These are phyloP conservation scores for Termitomyces sp. DNA, from an alignment of 768 basidiomycete species.

Conservation along the genomic window DNA sequence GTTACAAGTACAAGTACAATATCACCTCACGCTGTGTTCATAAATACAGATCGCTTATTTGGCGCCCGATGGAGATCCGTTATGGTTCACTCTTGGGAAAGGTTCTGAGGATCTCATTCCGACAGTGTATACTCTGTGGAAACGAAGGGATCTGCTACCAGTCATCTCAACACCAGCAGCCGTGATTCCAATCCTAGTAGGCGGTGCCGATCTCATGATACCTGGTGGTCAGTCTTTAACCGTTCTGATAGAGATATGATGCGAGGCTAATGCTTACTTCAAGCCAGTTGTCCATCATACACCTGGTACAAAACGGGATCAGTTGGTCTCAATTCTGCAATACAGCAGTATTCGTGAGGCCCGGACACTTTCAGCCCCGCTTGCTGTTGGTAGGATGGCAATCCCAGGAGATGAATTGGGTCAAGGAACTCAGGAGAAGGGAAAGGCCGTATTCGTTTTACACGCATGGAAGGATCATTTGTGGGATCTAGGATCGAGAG, in stretches of 20 bases:
- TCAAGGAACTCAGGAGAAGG: slow-evolving; percentile 45
- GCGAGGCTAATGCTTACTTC: slow-evolving; percentile 14
- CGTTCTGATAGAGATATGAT: neutral
- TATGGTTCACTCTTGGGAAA: slow-evolving; percentile 78
- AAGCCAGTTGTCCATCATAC: slow-evolving; percentile 59
- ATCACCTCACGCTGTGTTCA: neutral
- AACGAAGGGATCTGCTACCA: slow-evolving; percentile 61
- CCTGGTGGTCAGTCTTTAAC: slow-evolving; percentile 60
- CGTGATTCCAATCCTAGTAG: slow-evolving; percentile 66
- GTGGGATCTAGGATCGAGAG: slow-evolving; percentile 68
- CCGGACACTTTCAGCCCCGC: slow-evolving; percentile 44
- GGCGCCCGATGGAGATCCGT: slow-evolving; percentile 59
- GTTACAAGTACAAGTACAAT: no score
- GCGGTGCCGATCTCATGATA: slow-evolving; percentile 87
- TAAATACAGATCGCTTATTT: slow-evolving; percentile 56
- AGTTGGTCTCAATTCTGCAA: slow-evolving; percentile 62
- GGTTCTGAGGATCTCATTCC: slow-evolving; percentile 65
- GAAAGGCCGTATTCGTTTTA: slow-evolving; percentile 69
- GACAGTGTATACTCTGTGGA: slow-evolving; percentile 83
- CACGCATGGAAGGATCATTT: slow-evolving; percentile 77
- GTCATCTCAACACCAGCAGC: slow-evolving; percentile 64
- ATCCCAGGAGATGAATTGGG: slow-evolving; percentile 44
- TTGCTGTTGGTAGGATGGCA: slow-evolving; percentile 76
- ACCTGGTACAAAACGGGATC: slow-evolving; percentile 33
- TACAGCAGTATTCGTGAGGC: slow-evolving; percentile 30